These are phyloP conservation scores for Elongisporangium anandrum DNA, from an alignment of 352 stramenopile genomes.

Conservation along the genomic window DNA sequence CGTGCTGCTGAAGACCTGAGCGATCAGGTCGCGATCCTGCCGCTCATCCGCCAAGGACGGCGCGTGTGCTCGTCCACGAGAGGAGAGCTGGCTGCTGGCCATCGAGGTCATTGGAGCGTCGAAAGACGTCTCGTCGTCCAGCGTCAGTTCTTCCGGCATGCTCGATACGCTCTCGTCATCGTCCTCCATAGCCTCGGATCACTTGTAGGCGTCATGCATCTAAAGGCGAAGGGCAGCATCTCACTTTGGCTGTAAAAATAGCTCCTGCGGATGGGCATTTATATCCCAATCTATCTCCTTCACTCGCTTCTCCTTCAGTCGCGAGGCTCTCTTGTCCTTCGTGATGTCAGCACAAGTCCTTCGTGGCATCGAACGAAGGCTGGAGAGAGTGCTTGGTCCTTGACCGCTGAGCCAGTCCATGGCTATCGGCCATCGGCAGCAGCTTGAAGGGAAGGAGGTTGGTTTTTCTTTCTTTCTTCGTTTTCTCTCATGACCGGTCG, in stretches of 20 bases:
- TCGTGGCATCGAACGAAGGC: no score
- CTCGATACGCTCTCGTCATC: not conserved
- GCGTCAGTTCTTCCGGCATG: not conserved
- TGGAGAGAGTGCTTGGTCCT: no score
- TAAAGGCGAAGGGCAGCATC: not conserved
- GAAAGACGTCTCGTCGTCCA: not conserved
- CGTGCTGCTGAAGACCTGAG: conserved; percentile 20
- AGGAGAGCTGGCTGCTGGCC: not conserved
- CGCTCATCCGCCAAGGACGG: not conserved
- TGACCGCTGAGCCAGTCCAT: not conserved
- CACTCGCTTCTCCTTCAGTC: no score
- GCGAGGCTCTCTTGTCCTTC: no score
- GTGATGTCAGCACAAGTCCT: no score
- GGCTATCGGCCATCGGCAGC: not conserved
- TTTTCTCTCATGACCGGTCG: no score
- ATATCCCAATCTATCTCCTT: not conserved
- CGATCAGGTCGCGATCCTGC: conserved; percentile 34
- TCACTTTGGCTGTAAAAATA: not conserved
- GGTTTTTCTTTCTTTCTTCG: not conserved
- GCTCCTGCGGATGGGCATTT: not conserved
- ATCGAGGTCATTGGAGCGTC: not conserved
- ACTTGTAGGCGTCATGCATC: not conserved
- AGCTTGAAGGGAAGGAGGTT: not conserved
- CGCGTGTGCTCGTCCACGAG: not conserved
- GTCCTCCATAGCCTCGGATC: not conserved